phyloP scores from a whole-genome alignment of 768 basidiomycete genomes.

The Russula griseocarnosa region DNA sequence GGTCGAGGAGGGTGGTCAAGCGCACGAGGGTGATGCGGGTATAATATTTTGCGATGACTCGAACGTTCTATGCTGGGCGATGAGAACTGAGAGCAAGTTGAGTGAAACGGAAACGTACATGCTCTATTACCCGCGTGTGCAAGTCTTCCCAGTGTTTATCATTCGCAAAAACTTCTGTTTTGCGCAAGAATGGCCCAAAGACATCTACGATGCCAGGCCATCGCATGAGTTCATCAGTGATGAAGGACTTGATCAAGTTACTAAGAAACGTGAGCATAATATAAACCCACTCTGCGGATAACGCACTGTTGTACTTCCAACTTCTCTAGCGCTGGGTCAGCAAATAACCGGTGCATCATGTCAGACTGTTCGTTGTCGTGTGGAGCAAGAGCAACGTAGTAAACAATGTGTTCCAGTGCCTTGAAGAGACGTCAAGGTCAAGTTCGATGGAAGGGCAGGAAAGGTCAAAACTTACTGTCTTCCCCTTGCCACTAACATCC shows the following conservation, averaged over 20 bases:
- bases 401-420: conserved; percentile 93
- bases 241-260: conserved; percentile 91
- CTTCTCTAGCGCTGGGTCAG: conserved; percentile 73
- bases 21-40: conserved; percentile 84
- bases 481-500: conserved; percentile 67
- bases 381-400: conserved; percentile 88
- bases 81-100: not conserved
- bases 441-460: not conserved
- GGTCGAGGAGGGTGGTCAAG: conserved; percentile 82
- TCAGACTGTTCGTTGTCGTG: conserved; percentile 97
- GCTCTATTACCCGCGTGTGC: conserved; percentile 93
- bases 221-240: conserved; percentile 88
- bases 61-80: conserved; percentile 68
- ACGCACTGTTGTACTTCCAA: conserved; percentile 79
- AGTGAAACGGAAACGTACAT: conserved; percentile 52
- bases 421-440: conserved; percentile 34
- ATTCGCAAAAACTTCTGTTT: conserved; percentile 74
- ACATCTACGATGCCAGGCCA: conserved; percentile 92
- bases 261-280: conserved; percentile 42
- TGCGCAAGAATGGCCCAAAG: conserved; percentile 79
- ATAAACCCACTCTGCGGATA: conserved; percentile 1
- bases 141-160: conserved; percentile 91
- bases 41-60: conserved; percentile 92
- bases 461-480: conserved; percentile 46
- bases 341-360: conserved; percentile 85